Evolutionary conservation across 2,329 filamentous ascomycete genomes (phyloP).

Genomic region (Penicillium sp.): DNA sequence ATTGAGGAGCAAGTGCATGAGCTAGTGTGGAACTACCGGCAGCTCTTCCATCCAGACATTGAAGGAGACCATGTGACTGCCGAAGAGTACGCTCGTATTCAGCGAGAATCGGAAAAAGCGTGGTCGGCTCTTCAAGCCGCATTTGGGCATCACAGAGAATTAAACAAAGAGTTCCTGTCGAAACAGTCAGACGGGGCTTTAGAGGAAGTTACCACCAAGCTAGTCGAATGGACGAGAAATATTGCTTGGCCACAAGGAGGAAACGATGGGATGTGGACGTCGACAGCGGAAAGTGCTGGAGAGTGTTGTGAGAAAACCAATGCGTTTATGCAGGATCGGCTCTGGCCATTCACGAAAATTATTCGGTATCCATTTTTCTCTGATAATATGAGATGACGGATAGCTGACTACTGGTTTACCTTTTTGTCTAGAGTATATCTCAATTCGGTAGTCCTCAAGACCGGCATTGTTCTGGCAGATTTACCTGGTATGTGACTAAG

Average conservation of each 20-base stretch:
- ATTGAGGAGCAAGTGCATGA: background rate
- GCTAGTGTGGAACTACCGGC: background rate
- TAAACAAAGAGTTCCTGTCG: background rate
- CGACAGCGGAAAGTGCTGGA: background rate
- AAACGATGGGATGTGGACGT: background rate
- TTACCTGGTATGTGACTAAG: background rate
- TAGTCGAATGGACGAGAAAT: background rate
- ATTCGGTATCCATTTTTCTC: background rate
- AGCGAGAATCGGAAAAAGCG: background rate
- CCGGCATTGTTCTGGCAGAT: conserved; percentile 1
- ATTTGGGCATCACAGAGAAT: background rate
- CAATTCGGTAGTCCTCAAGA: background rate
- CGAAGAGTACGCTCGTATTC: background rate
- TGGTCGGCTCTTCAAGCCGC: conserved; percentile 1
- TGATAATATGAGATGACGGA: too few relatives aligned
- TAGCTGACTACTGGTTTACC: background rate
- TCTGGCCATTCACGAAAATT: conserved; percentile 1
- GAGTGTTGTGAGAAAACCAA: background rate
- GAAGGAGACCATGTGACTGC: background rate
- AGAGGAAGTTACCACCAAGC: background rate
- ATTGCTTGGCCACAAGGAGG: conserved; percentile 1
- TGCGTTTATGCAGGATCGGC: background rate
- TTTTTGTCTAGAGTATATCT: background rate
- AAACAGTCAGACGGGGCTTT: background rate
- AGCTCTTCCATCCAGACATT: background rate